These are phyloP conservation scores for Microsporum ferrugineum DNA, from an alignment of 2,329 filamentous ascomycete species.

Conservation along the genomic window DNA sequence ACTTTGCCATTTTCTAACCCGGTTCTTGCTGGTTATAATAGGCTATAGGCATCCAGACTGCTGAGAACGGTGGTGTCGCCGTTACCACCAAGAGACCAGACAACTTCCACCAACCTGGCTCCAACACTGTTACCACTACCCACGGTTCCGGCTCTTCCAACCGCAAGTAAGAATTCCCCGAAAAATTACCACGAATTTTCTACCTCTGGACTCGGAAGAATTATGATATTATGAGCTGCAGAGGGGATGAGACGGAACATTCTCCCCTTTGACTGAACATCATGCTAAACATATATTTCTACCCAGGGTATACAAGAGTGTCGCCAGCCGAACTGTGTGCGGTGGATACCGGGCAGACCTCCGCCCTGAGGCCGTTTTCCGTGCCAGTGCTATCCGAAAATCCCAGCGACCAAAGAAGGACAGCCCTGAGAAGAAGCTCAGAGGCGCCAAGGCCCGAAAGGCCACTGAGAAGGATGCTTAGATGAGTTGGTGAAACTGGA, in stretches of 20 bases:
- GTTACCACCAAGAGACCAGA: constrained; percentile 75
- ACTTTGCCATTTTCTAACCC: neutral
- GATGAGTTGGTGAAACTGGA: constrained; percentile 10
- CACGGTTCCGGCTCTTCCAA: constrained; percentile 61
- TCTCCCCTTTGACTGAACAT: constrained; percentile 11
- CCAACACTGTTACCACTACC: constrained; percentile 52
- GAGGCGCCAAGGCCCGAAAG: constrained; percentile 68
- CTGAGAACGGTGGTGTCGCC: constrained; percentile 66
- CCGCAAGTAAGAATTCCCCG: constrained; percentile 55
- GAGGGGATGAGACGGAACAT: neutral
- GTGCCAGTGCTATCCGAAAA: constrained; percentile 72
- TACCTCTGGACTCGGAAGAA: neutral
- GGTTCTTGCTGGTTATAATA: constrained; percentile 26
- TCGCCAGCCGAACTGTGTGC: constrained; percentile 75
- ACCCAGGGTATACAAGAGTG: constrained; percentile 70
- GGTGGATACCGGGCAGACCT: constrained; percentile 73
- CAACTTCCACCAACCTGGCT: constrained; percentile 60
- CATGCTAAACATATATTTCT: constrained; percentile 9
- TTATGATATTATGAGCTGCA: neutral
- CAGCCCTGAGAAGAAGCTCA: constrained; percentile 58
- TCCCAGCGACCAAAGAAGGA: constrained; percentile 72
- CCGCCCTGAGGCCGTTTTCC: constrained; percentile 66
- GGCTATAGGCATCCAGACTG: constrained; percentile 70
- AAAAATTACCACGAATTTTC: neutral
- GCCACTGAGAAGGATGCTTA: constrained; percentile 39